Conservation (phyloP, 805 yeast genomes). For the Hanseniaspora lindneri region DNA sequence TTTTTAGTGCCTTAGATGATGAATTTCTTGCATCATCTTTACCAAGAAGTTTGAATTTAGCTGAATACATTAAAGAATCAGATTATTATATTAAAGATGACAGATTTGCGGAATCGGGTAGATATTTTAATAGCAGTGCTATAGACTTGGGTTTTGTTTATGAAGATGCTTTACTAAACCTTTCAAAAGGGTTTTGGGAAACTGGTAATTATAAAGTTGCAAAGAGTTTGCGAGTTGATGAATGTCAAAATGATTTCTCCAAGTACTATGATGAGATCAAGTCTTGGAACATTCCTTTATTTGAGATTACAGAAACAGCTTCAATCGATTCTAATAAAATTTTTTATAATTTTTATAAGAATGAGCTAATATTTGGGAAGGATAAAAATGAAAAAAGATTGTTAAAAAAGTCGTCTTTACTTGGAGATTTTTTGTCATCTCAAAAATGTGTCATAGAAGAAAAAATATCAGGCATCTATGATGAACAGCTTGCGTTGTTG, state of each 20-base stretch:
- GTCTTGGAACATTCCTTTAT: slow-evolving; percentile 7
- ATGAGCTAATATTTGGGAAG: not conserved
- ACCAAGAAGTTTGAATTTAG: slow-evolving; percentile 1
- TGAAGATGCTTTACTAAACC: not conserved
- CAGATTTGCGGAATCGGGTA: not conserved
- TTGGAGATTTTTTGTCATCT: not conserved
- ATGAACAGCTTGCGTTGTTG: not conserved
- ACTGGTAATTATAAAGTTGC: not conserved
- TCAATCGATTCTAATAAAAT: not conserved
- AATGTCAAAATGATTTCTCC: not conserved
- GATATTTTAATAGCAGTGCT: not conserved
- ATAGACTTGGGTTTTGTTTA: not conserved
- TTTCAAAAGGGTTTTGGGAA: not conserved
- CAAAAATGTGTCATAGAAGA: not conserved
- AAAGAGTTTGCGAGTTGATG: not conserved
- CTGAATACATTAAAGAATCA: not conserved
- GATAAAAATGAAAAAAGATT: not conserved
- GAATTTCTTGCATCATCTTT: not conserved
- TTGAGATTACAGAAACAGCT: not conserved
- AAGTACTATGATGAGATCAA: not conserved
- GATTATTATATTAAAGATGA: not conserved
- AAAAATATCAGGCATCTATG: not conserved
- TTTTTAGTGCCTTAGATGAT: not conserved
- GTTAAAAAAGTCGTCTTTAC: not conserved
- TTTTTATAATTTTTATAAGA: not conserved